Percentiles rank a stretch among this genome's conserved stretches.
These are phyloP conservation scores for Endotrypanum monterogeii DNA, from an alignment of 208 protist genomes.

Conservation along the genomic window DNA sequence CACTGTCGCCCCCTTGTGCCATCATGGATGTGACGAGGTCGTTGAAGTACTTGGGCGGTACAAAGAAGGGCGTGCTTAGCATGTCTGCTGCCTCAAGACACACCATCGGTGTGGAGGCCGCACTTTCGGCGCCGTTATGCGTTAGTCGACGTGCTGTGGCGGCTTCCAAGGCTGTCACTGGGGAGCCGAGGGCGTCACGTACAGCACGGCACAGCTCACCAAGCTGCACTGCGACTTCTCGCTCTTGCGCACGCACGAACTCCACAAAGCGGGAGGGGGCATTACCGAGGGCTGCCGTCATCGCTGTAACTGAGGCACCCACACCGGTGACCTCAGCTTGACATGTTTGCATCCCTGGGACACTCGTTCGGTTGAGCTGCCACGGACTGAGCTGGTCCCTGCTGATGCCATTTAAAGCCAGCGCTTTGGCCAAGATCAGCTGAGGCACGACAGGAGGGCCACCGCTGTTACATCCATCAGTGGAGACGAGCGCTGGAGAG, in stretches of 20 bases:
- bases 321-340: not conserved
- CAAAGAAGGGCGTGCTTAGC: conserved; percentile 33
- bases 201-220: conserved; percentile 20
- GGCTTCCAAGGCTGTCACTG: not conserved
- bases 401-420: not conserved
- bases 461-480: not conserved
- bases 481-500: not conserved
- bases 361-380: not conserved
- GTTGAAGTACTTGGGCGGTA: conserved; percentile 17
- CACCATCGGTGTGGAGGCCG: not conserved
- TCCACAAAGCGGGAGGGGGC: conserved; percentile 18
- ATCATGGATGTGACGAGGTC: conserved; percentile 10
- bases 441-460: not conserved
- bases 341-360: not conserved
- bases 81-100: conserved; percentile 30
- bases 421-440: not conserved
- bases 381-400: not conserved
- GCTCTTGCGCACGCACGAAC: conserved; percentile 32
- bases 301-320: not conserved
- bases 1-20: not conserved
- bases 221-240: conserved; percentile 34
- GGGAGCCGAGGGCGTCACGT: conserved; percentile 23
- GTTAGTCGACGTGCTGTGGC: not conserved
- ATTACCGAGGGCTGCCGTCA: not conserved
- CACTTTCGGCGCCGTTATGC: not conserved